Percentiles rank a stretch among this genome's conserved stretches.
Evolutionary conservation across 768 basidiomycete species (phyloP).

Genomic region (Clathrus columnatus): DNA sequence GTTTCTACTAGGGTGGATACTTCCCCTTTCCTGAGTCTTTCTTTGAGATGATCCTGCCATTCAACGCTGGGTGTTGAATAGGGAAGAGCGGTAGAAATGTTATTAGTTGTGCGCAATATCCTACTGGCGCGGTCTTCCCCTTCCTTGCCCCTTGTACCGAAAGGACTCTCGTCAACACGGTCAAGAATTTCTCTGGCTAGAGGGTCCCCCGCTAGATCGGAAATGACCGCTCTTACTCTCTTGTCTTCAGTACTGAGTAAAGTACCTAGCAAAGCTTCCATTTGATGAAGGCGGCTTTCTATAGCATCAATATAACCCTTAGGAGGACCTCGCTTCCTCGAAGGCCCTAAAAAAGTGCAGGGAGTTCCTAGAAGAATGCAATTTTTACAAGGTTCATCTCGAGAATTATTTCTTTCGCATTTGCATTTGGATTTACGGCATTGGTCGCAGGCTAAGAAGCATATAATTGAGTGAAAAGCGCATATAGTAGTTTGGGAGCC

Average conservation of each 20-base stretch:
- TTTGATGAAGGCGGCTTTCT: constrained; percentile 83
- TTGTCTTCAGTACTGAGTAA: constrained; percentile 45
- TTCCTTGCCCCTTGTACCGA: constrained; percentile 38
- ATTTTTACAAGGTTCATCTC: constrained; percentile 60
- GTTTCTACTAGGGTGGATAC: neutral
- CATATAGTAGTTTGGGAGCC: constrained; percentile 15
- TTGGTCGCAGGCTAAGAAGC: constrained; percentile 63
- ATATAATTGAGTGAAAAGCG: too few species aligned
- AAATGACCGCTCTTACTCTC: constrained; percentile 31
- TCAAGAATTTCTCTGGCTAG: constrained; percentile 73
- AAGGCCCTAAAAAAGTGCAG: constrained; percentile 72
- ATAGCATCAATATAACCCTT: constrained; percentile 94
- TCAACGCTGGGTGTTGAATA: constrained; percentile 61
- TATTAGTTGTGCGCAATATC: constrained; percentile 2
- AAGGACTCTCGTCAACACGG: constrained; percentile 73
- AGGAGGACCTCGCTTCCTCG: constrained; percentile 79
- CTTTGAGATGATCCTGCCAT: constrained; percentile 67
- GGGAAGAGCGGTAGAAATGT: neutral
- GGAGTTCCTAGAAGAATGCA: constrained; percentile 39
- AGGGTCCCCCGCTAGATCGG: constrained; percentile 41
- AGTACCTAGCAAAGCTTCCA: constrained; percentile 82
- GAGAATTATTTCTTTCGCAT: constrained; percentile 56
- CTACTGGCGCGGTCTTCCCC: constrained; percentile 3
- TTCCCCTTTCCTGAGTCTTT: constrained; percentile 21
- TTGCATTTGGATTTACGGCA: constrained; percentile 85